Evolutionary conservation across 2,329 filamentous ascomycete species (phyloP), one percentile per base, ranked within the genome.

Genomic region (Xylariaceae sp.): DNA sequence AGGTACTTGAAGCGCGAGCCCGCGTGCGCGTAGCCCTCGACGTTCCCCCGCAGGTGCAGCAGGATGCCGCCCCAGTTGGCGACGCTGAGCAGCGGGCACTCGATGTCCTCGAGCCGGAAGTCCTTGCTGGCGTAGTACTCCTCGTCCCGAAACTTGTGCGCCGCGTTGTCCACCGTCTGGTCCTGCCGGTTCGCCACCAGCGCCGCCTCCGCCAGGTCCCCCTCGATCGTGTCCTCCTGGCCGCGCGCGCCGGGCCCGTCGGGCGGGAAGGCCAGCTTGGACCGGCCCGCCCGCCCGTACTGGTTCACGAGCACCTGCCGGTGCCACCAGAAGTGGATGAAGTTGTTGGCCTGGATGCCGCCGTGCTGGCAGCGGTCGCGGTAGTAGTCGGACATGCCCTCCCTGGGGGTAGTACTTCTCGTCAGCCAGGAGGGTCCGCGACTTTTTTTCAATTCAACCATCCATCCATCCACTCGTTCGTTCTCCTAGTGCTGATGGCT

Each of bases 31-130:
- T 71, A 85, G 0, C 80, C 80, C 46, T 80, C 67, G 6, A 85
- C 65, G 43, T 85, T 85, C 2, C 80, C 80, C 6, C 80, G 66
- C 5, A 84, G 64, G 44, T 85, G 80, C 1, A 85, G 64, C 4
- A 79, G 54, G 30, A 84, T 84, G 1, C 79, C 79, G 9, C 79
- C 80, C 79, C 78, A 83, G 52, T 84, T 84, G 0, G 70, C 80
- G 0, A 84, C 80, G 0, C 68, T 75, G 0, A 84, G 65, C 0
- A 84, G 47, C 0, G 80, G 80, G 0, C 83, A 78, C 37, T 80
- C 64, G 25, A 85, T 82, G 39, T 84, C 76, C 12, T 61, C 68
- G 51, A 81, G 62, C 29, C 72, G 61, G 44, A 79, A 83, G 31
- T 83, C 77, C 46, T 76, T 80, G 27, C 68, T 74, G 1, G 75